phyloP scores from a whole-genome alignment of 805 yeast species.

The Isabelozyma rhagii region DNA sequence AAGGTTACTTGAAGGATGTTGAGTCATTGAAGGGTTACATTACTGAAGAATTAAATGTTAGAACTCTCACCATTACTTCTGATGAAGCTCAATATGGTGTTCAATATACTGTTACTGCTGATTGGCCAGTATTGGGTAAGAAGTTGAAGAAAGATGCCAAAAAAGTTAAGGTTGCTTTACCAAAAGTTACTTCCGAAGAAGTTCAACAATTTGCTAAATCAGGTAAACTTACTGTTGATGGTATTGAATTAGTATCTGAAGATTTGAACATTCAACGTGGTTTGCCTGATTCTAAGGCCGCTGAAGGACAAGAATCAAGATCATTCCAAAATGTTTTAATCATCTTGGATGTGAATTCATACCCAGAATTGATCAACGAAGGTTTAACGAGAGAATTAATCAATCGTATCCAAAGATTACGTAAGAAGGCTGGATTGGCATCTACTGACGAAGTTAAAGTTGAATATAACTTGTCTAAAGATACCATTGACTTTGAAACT shows the following conservation, averaged over 20 bases:
- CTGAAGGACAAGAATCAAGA: constrained; percentile 80
- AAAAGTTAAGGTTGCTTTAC: constrained; percentile 92
- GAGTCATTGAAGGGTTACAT: constrained; percentile 76
- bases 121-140: constrained; percentile 98
- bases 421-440: constrained; percentile 93
- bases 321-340: constrained; percentile 86
- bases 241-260: constrained; percentile 80
- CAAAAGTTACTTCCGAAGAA: constrained; percentile 72
- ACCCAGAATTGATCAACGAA: constrained; percentile 86
- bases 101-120: constrained; percentile 91
- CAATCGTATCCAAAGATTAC: constrained; percentile 94
- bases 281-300: constrained; percentile 62
- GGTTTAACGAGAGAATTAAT: constrained; percentile 95
- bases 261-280: constrained; percentile 91
- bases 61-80: constrained; percentile 80
- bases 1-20: constrained; percentile 70
- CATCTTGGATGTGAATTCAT: constrained; percentile 81
- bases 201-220: constrained; percentile 70
- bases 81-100: constrained; percentile 93
- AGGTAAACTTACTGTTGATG: constrained; percentile 83
- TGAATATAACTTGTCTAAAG: constrained; percentile 67
- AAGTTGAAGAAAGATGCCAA: constrained; percentile 92
- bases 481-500: constrained; percentile 59
- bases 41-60: constrained; percentile 86
- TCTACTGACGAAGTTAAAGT: constrained; percentile 94